Base-by-base conservation (phyloP, 1,284 basidiomycete species). In the Moesziomyces antarcticus region DNA sequence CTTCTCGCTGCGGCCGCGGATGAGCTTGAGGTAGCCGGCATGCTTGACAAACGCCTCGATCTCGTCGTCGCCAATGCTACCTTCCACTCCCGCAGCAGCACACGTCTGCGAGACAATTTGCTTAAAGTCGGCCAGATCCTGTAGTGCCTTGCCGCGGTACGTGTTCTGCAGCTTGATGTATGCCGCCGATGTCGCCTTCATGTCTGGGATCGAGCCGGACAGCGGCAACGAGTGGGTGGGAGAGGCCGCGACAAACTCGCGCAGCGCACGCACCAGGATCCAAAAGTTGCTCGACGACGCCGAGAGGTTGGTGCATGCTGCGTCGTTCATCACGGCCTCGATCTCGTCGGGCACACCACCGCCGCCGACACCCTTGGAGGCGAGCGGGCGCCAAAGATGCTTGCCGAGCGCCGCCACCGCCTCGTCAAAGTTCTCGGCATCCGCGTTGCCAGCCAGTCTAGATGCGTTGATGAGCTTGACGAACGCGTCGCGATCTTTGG, bases 381-480 rank as follows among this genome's bases (percentile, higher is more conserved):
- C 65, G 21, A 79, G 42, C 8, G 80, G 80, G 13, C 81, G 68
- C 82, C 82, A 83, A 11, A 83, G 50, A 43, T 82, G 79, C 58
- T 74, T 75, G 13, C 75, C 79, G 6, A 82, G 42, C 2, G 81
- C 80, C 10, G 79, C 67, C 24, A 78, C 25, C 0, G 80, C 80
- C 50, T 83, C 82, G 74, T 97, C 95, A 83, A 94, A 94, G 85
- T 98, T 98, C 86, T 99, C 96, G 79, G 96, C 93, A 84, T 99
- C 96, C 0, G 86, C 79, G 77, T 93, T 93, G 63, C 87, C 59
- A 1, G 83, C 76, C 88, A 90, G 87, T 89, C 88, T 2, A 84
- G 86, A 35, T 85, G 84, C 56, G 35, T 74, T 73, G 56, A 95
- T 86, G 9, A 65, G 68, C 52, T 88, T 86, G 81, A 94, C 93